Conservation (phyloP, 257 asterid genomes). For the Apocynum venetum region DNA sequence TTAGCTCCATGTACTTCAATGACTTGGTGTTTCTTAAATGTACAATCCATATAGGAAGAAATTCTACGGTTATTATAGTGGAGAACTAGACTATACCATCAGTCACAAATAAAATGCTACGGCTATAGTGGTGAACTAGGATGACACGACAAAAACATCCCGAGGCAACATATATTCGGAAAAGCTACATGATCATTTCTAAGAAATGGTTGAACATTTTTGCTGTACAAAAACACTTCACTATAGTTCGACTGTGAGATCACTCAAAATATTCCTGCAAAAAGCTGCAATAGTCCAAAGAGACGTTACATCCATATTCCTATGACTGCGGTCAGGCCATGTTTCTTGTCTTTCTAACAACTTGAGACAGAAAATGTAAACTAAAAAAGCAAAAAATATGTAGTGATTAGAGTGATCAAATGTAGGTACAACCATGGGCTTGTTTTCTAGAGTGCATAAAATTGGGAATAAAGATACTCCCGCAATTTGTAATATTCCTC, state of each 20-base stretch:
- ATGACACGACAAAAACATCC: too few relatives aligned
- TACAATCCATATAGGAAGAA: too few relatives aligned
- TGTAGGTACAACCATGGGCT: neutral
- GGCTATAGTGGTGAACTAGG: too few relatives aligned
- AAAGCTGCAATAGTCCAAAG: neutral
- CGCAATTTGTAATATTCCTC: slow-evolving; percentile 86
- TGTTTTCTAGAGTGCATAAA: slow-evolving; percentile 56
- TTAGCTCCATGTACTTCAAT: too few relatives aligned
- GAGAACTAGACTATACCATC: too few relatives aligned
- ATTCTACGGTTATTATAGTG: too few relatives aligned
- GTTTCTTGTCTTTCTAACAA: neutral
- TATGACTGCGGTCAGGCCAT: too few relatives aligned
- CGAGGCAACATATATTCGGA: too few relatives aligned
- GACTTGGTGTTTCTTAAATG: too few relatives aligned
- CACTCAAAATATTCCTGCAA: neutral
- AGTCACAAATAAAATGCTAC: too few relatives aligned
- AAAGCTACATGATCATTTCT: neutral
- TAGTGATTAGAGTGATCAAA: neutral
- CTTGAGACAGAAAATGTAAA: neutral
- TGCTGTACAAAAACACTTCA: neutral
- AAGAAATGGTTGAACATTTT: neutral
- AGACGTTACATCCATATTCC: neutral
- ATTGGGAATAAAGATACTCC: slow-evolving; percentile 78
- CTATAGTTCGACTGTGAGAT: too few relatives aligned
- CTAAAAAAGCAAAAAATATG: neutral